Evolutionary conservation across 352 stramenopile genomes (phyloP), one percentile per base, ranked within the genome.

Genomic region (Globisporangium nagaii): DNA sequence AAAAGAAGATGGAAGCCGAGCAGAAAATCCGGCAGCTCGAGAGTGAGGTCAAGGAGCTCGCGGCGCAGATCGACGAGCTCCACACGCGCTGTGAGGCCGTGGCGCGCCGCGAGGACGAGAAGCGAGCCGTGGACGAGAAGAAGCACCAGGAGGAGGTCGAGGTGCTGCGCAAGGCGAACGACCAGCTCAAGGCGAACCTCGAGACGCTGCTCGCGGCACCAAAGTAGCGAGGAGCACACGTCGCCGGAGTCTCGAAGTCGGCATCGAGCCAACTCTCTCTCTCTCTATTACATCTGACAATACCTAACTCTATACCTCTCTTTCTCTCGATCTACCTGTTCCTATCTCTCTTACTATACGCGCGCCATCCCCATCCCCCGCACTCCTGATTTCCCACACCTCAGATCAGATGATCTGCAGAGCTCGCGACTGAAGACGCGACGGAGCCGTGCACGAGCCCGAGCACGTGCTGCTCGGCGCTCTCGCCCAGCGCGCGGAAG

Each of bases 151-250:
- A 94, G 51, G 89, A 96, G 52, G 88, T 96, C 30, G 75, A 93
- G 19, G 51, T 86, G 28, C 75, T 96, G 39, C 85, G 86, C 40
- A 89, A 89, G 56, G 85, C 77, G 39, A 97, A 97, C 61, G 86
- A 95, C 45, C 79, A 96, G 63, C 71, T 97, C 44, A 96, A 96
- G 66, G 72, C 77, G n/a, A 96, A 71, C 53, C 79, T 98, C 40
- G 91, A 97, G 65, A 79, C 73, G 46, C 71, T 97, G 61, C 62
- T 90, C 1, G 67, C 76, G 5, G 70, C 74, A 36, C 75, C 76
- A 17, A 87, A 86, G 70, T 86, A 77, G 49, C n/a, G 5, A 40
- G n/a, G n/a, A n/a, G n/a, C n/a, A n/a, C n/a, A n/a, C n/a, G n/a
- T n/a, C n/a, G n/a, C 32, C 35, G 22, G n/a, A 20, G 11, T 34